A percentile compares a stretch with the other conserved stretches of the same genome.
These are phyloP conservation scores for Emiliania huxleyi DNA, from an alignment of 78 protist genomes.

Conservation along the genomic window DNA sequence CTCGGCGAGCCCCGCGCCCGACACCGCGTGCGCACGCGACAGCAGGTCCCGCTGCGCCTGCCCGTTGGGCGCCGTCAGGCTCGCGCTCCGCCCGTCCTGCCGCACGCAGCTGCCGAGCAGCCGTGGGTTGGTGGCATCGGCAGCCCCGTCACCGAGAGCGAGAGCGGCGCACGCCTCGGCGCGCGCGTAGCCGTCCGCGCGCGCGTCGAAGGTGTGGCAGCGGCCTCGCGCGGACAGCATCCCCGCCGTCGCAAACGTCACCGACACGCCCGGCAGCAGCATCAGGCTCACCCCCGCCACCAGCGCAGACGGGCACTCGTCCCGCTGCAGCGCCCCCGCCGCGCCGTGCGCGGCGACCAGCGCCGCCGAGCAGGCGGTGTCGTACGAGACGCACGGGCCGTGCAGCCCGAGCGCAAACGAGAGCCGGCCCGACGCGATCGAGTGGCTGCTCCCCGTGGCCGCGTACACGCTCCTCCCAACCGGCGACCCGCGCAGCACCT, in stretches of 20 bases:
- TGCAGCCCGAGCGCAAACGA: constrained; percentile 69
- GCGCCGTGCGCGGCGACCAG: constrained; percentile 63
- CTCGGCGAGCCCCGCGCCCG: neutral
- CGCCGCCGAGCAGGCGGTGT: constrained; percentile 86
- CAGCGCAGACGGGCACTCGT: neutral
- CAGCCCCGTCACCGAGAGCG: neutral
- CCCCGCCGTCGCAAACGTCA: constrained; percentile 45
- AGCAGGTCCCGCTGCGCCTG: constrained; percentile 26
- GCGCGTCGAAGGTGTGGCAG: constrained; percentile 67
- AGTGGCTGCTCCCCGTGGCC: neutral
- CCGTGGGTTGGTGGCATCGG: neutral
- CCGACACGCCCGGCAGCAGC: neutral
- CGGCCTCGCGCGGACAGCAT: constrained; percentile 62
- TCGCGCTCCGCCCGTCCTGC: constrained; percentile 59
- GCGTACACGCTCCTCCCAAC: neutral
- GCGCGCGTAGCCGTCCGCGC: constrained; percentile 84
- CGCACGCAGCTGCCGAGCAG: too few species aligned
- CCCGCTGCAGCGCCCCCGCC: neutral
- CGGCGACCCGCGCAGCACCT: neutral
- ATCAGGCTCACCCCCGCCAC: neutral
- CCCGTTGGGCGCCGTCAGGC: constrained; percentile 69
- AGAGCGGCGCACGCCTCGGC: constrained; percentile 77
- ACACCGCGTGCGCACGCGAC: neutral
- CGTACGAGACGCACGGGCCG: constrained; percentile 79
- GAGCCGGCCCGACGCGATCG: constrained; percentile 48